A percentile compares a stretch with the other conserved stretches of the same genome.
These are phyloP conservation scores for Lentinula edodes DNA, from an alignment of 768 basidiomycete species.

Conservation along the genomic window DNA sequence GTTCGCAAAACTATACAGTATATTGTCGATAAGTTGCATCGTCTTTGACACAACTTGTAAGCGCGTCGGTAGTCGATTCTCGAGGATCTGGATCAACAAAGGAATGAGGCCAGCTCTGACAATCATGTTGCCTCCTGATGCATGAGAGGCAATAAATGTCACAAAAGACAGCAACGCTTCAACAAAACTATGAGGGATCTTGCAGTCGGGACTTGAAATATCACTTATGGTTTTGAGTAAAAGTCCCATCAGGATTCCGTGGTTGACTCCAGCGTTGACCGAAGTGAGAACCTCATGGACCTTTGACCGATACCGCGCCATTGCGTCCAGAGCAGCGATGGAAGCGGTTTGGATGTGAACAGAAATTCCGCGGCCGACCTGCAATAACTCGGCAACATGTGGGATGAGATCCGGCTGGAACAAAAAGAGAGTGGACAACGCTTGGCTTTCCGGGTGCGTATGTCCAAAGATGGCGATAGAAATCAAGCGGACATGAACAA, in stretches of 20 bases:
- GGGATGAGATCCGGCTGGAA: slow-evolving; percentile 91
- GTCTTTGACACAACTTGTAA: slow-evolving; percentile 81
- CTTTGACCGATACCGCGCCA: slow-evolving; percentile 78
- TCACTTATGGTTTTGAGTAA: slow-evolving; percentile 78
- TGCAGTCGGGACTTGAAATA: slow-evolving; percentile 60
- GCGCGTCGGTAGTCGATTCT: slow-evolving; percentile 65
- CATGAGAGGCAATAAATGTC: slow-evolving; percentile 79
- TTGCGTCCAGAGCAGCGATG: slow-evolving; percentile 84
- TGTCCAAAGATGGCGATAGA: slow-evolving; percentile 91
- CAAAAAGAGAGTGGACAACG: slow-evolving; percentile 78
- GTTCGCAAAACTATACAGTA: slow-evolving; percentile 84
- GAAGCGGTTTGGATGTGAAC: slow-evolving; percentile 77
- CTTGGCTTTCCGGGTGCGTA: slow-evolving; percentile 75
- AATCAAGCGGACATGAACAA: slow-evolving; percentile 75
- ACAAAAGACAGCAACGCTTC: slow-evolving; percentile 86
- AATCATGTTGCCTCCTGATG: slow-evolving; percentile 87
- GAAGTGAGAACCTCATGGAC: slow-evolving; percentile 84
- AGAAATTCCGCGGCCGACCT: slow-evolving; percentile 69
- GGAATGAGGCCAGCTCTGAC: slow-evolving; percentile 91
- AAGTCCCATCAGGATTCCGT: slow-evolving; percentile 88
- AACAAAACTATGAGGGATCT: slow-evolving; percentile 65
- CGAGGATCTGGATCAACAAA: slow-evolving; percentile 82
- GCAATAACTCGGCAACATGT: slow-evolving; percentile 86
- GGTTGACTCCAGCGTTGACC: slow-evolving; percentile 93
- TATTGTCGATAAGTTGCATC: slow-evolving; percentile 88